Evolutionary conservation across 2,329 filamentous ascomycete species (phyloP).

Genomic region (Arthroderma sp.): DNA sequence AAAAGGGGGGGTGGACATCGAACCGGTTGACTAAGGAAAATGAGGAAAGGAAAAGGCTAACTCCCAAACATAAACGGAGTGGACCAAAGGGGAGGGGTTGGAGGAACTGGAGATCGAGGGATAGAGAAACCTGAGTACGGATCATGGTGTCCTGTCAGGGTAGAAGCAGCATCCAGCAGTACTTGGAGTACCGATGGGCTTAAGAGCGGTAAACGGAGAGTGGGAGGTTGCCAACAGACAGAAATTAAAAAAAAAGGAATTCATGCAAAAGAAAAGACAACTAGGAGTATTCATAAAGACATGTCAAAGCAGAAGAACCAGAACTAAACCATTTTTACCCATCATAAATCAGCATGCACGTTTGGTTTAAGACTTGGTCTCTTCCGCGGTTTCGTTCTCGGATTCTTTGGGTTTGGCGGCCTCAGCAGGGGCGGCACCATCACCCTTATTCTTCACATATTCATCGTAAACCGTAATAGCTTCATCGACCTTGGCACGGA

Average conservation of each 20-base stretch:
- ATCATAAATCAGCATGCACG: constrained; percentile 1
- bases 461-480: constrained; percentile 95
- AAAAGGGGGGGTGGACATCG: constrained; percentile 2
- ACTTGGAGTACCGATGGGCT: neutral
- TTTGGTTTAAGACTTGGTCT: constrained; percentile 16
- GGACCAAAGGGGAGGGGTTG: neutral
- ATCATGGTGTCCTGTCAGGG: no score
- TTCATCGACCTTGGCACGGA: constrained; percentile 93
- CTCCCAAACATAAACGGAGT: neutral
- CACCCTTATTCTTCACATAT: constrained; percentile 78
- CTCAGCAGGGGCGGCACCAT: constrained; percentile 28
- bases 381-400: constrained; percentile 25
- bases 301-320: constrained; percentile 8
- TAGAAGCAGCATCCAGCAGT: no score
- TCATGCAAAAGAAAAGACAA: constrained; percentile 5
- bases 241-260: constrained; percentile 4
- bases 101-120: no score
- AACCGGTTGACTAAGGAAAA: neutral
- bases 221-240: neutral
- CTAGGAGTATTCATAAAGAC: constrained; percentile 9
- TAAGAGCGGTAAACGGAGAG: neutral
- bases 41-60: neutral
- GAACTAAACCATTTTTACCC: constrained; percentile 7
- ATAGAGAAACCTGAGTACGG: no score
- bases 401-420: constrained; percentile 33